These are phyloP conservation scores for Gaertneriomyces sp. DNA, from an alignment of 192 early-diverging fungal genomes.

Conservation along the genomic window DNA sequence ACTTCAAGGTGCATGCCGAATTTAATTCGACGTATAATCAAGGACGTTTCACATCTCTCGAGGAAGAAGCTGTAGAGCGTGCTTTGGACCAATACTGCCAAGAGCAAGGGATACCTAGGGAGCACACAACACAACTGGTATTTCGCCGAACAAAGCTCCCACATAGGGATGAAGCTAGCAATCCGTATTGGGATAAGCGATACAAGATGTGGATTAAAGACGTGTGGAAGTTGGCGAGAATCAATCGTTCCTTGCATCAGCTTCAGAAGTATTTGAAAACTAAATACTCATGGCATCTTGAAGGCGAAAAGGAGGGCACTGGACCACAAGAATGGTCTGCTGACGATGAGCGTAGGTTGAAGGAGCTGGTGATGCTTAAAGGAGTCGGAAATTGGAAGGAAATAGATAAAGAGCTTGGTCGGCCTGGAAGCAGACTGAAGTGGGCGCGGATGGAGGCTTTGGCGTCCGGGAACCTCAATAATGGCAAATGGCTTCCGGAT, in stretches of 20 bases:
- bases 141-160: neutral
- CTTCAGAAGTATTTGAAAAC: conserved; percentile 6
- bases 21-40: conserved; percentile 7
- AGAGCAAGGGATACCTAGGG: conserved; percentile 1
- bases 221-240: neutral
- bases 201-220: conserved; percentile 10
- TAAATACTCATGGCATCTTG: neutral
- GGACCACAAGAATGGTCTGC: too few species aligned
- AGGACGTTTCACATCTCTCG: neutral
- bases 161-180: neutral
- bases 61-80: conserved; percentile 9
- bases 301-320: neutral
- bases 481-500: neutral
- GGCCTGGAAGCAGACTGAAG: neutral
- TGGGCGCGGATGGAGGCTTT: too few species aligned
- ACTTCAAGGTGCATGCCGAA: neutral
- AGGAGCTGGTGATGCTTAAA: conserved; percentile 4
- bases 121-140: neutral
- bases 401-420: conserved; percentile 7
- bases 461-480: too few species aligned
- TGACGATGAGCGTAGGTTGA: conserved; percentile 9
- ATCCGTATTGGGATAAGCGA: neutral
- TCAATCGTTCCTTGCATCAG: conserved; percentile 14
- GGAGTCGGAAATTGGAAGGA: conserved; percentile 9
- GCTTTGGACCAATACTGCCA: conserved; percentile 5